Percentiles rank a stretch among this genome's conserved stretches.
These are phyloP conservation scores for Erodium moschatum DNA, from an alignment of 441 rosid species.

Conservation along the genomic window DNA sequence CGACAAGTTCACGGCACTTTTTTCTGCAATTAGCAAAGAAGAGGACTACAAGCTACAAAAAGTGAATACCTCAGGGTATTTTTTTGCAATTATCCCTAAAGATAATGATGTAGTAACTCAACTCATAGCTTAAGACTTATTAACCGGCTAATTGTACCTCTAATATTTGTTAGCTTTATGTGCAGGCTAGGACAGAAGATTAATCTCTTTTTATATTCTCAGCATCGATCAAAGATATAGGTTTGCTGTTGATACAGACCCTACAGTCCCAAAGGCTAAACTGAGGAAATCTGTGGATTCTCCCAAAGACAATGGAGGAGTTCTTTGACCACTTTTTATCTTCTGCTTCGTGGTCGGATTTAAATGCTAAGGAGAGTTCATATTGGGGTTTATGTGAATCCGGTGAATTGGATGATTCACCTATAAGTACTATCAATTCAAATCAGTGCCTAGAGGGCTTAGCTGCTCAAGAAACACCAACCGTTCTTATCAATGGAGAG, in stretches of 20 bases:
- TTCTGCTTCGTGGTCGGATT: conserved; percentile 28
- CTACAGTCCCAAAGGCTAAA: not conserved
- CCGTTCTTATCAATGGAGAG: conserved; percentile 23
- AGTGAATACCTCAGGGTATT: too few relatives aligned
- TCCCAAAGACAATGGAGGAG: conserved; percentile 31
- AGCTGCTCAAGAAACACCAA: conserved; percentile 22
- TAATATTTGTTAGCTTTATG: not conserved
- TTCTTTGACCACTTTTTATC: conserved; percentile 29
- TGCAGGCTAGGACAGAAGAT: not conserved
- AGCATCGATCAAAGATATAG: not conserved
- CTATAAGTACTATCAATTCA: conserved; percentile 21
- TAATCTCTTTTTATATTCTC: not conserved
- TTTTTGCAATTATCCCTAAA: not conserved
- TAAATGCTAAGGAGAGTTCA: conserved; percentile 25
- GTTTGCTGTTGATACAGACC: not conserved
- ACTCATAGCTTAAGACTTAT: not conserved
- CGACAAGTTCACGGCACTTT: too few relatives aligned
- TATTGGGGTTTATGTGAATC: conserved; percentile 28
- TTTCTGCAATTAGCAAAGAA: too few relatives aligned
- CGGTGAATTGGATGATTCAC: conserved; percentile 22
- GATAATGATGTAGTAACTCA: not conserved
- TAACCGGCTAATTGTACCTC: not conserved
- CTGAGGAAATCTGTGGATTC: not conserved
- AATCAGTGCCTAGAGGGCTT: conserved; percentile 22
- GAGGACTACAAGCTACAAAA: too few relatives aligned